phyloP scores from a whole-genome alignment of 257 asterid species.

The Coffea eugenioides region DNA sequence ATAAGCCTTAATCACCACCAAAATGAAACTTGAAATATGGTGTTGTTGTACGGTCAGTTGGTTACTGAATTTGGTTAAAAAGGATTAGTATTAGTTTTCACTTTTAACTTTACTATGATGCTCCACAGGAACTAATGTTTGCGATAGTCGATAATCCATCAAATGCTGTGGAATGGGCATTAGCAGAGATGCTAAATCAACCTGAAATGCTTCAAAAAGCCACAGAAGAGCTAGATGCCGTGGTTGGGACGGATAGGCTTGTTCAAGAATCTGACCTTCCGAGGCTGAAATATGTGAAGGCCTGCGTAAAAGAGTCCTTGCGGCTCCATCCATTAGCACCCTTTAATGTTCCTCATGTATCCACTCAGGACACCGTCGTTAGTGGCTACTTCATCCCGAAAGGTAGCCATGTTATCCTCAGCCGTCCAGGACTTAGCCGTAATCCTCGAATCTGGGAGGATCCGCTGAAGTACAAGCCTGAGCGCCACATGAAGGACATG shows the following conservation, averaged over 20 bases:
- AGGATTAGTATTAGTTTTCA: too few relatives aligned
- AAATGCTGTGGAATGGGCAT: constrained; percentile 15
- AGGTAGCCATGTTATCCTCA: not conserved
- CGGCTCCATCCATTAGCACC: constrained; percentile 20
- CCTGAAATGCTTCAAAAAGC: constrained; percentile 12
- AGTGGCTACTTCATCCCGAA: constrained; percentile 20
- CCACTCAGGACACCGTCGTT: not conserved
- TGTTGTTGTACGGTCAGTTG: too few relatives aligned
- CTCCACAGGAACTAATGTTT: constrained; percentile 9
- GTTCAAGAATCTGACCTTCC: constrained; percentile 25
- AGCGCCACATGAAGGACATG: not conserved
- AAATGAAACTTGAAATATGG: too few relatives aligned
- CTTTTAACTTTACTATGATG: too few relatives aligned
- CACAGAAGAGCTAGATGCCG: not conserved
- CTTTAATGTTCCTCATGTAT: constrained; percentile 18
- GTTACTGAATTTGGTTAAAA: too few relatives aligned
- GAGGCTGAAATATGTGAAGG: constrained; percentile 15
- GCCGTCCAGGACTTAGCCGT: not conserved
- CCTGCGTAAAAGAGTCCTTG: constrained; percentile 18
- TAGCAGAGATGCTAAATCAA: constrained; percentile 17
- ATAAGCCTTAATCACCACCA: too few relatives aligned
- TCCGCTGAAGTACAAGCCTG: constrained; percentile 6
- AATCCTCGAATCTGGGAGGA: constrained; percentile 5
- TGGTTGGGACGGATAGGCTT: constrained; percentile 15
- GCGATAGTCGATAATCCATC: constrained; percentile 10